Percentiles rank a stretch among this genome's conserved stretches.
Conservation (phyloP, 352 stramenopile species). For the Phytophthora sansomeana region DNA sequence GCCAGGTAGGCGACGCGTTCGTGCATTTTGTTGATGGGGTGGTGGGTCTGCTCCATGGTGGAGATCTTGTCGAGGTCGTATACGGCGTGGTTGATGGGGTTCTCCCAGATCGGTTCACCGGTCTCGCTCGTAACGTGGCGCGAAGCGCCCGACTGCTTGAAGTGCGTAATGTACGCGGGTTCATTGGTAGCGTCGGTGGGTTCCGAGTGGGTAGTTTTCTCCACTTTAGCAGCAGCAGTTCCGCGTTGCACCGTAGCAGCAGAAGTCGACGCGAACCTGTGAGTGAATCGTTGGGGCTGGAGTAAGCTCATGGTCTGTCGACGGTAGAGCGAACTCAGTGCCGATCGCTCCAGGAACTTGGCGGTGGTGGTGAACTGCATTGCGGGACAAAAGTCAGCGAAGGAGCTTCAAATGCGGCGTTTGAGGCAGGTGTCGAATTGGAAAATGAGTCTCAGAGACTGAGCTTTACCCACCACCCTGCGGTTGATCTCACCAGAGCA, state of each 20-base stretch:
- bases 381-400: background rate
- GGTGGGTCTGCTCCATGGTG: constrained; percentile 46
- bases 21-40: constrained; percentile 42
- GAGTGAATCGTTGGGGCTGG: constrained; percentile 14
- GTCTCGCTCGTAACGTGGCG: no score
- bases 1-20: constrained; percentile 47
- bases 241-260: background rate
- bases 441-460: constrained; percentile 15
- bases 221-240: background rate
- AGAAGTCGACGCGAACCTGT: constrained; percentile 9
- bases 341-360: constrained; percentile 22
- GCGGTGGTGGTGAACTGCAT: constrained; percentile 19
- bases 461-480: no score
- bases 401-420: background rate
- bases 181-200: constrained; percentile 17
- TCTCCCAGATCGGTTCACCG: constrained; percentile 45
- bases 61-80: constrained; percentile 53
- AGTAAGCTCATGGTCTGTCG: constrained; percentile 12
- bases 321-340: background rate
- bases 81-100: constrained; percentile 49
- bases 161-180: constrained; percentile 22
- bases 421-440: constrained; percentile 9
- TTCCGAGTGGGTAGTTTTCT: background rate
- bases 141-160: constrained; percentile 15
- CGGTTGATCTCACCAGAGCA: no score